phyloP scores from a whole-genome alignment of 2,329 filamentous ascomycete genomes.

The Xylariaceae sp. region DNA sequence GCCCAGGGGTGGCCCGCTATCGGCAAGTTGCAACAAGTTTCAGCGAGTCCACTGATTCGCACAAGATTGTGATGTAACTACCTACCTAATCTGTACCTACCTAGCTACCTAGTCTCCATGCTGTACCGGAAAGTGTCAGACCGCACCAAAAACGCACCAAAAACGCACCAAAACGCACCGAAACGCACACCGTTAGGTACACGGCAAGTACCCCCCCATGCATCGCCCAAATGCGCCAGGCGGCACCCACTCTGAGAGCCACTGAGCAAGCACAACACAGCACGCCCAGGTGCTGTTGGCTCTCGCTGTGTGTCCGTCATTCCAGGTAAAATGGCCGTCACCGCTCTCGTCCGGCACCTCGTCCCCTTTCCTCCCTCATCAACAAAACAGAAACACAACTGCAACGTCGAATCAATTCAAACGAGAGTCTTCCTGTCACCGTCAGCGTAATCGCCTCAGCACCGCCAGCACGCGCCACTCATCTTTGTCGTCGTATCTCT shows the following conservation, averaged over 20 bases:
- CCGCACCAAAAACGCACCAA: too few species aligned
- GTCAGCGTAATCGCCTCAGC: conserved; percentile 55
- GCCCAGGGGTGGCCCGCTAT: too few species aligned
- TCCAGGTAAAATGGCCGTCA: conserved; percentile 23
- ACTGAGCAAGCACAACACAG: conserved; percentile 17
- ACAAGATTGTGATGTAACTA: not conserved
- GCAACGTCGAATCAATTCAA: conserved; percentile 33
- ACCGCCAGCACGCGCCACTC: conserved; percentile 37
- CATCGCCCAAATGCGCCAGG: not conserved
- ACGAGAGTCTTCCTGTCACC: conserved; percentile 53
- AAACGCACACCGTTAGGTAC: not conserved
- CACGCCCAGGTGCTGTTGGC: conserved; percentile 7
- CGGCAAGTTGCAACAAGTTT: too few species aligned
- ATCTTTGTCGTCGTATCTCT: conserved; percentile 30
- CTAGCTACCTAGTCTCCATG: not conserved
- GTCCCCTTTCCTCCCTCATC: conserved; percentile 41
- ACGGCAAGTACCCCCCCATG: not conserved
- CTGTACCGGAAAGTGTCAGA: not conserved
- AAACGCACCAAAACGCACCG: not conserved
- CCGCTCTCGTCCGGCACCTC: conserved; percentile 33
- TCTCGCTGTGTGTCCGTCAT: conserved; percentile 1
- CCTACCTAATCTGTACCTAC: too few species aligned
- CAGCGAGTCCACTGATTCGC: not conserved
- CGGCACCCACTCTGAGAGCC: not conserved
- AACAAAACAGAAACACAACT: conserved; percentile 37